These are phyloP conservation scores for Geopyxis carbonaria DNA, from an alignment of 495 filamentous ascomycete species.

Conservation along the genomic window DNA sequence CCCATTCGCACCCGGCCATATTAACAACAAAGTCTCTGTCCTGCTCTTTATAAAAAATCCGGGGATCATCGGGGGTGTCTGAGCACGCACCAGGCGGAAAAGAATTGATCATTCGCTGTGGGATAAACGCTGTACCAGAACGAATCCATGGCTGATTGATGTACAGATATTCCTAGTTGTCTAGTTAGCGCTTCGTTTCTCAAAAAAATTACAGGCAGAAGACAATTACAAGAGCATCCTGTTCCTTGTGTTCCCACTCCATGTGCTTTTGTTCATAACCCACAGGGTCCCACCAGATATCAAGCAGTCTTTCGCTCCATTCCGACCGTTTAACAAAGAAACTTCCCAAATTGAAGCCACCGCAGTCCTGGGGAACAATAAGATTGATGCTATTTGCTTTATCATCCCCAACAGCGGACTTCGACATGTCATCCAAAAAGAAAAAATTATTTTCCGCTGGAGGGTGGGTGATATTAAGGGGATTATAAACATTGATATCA, in stretches of 20 bases:
- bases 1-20: slow-evolving; percentile 95
- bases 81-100: slow-evolving; percentile 84
- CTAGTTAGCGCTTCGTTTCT: slow-evolving; percentile 8
- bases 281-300: slow-evolving; percentile 98
- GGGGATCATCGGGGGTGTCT: slow-evolving; percentile 47
- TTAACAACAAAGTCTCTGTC: slow-evolving; percentile 94
- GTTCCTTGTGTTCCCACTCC: slow-evolving; percentile 98
- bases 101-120: slow-evolving; percentile 82
- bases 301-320: slow-evolving; percentile 84
- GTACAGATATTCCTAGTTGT: slow-evolving; percentile 59
- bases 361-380: slow-evolving; percentile 82
- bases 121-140: slow-evolving; percentile 70
- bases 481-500: slow-evolving; percentile 92
- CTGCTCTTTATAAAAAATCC: slow-evolving; percentile 69
- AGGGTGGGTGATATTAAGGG: slow-evolving; percentile 82
- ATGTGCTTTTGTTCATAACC: slow-evolving; percentile 97
- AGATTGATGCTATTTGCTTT: slow-evolving; percentile 62
- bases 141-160: slow-evolving; percentile 83
- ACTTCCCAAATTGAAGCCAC: slow-evolving; percentile 89
- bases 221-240: slow-evolving; percentile 50
- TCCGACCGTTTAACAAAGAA: slow-evolving; percentile 74
- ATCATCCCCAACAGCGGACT: slow-evolving; percentile 56
- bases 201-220: background rate
- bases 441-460: slow-evolving; percentile 33
- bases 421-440: slow-evolving; percentile 58